Evolutionary conservation across 371 early-diverging fungal genomes (phyloP), one percentile per base, ranked within the genome.

Genomic region (Mucor mucedo): DNA sequence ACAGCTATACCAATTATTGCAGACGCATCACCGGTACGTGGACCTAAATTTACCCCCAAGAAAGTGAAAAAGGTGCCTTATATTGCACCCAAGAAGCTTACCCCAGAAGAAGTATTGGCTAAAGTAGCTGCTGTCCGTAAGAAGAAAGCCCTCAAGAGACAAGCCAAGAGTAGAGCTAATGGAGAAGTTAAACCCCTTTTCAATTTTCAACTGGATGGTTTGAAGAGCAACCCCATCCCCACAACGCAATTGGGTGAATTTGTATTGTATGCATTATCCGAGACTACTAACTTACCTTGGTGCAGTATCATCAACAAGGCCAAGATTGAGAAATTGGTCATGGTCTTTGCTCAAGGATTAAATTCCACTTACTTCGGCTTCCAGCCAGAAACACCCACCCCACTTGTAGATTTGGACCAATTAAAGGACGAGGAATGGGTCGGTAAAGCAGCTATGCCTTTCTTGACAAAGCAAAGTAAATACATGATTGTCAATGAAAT

Each of bases 391-490:
- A 55, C 60, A 1, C 58, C 63, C 4, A 53, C 6, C 50, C 21
- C 61, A 66, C 9, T 32, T 29, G 47, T 79, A 5, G 70, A 65
- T 62, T 16, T 77, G 2, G 53, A 63, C 2, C 3, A 50, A 0
- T 16, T 78, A 14, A 50, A 58, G 10, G n/a, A 45, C 0, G 52
- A 54, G 1, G 47, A 40, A 30, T 62, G 64, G 6, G 30, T 69
- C 13, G 82, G 74, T n/a, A 74, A 73, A 16, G 61, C 72, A 0
- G 52, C 74, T 3, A 76, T 82, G 75, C 76, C 76, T 0, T 76
- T 76, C 40, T 65, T 79, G 7, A 49, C 64, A 14, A 58, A 52
- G 2, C 52, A 54, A 14, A 74, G 74, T 52, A 65, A 69, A 21
- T 70, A 82, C 35, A 72, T 77, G 71, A 42, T 82, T 16, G 42